Evolutionary conservation across 2,329 filamentous ascomycete genomes (phyloP).

Genomic region (Colletotrichum horii): DNA sequence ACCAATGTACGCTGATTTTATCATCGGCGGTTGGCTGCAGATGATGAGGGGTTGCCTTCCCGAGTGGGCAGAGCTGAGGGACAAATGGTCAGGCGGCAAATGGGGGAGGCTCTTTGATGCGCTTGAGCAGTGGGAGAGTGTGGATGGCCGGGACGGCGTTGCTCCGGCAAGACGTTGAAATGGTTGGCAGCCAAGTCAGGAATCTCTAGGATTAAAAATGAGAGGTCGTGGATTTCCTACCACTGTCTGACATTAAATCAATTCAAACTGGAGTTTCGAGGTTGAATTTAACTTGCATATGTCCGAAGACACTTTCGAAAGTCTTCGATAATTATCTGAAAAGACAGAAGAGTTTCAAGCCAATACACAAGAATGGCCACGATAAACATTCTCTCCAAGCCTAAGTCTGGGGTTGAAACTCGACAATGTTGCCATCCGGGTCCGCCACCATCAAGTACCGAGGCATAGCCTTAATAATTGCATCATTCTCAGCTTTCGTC

Average conservation of each 20-base stretch:
- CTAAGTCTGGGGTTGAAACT: constrained; percentile 25
- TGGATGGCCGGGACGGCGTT: not conserved
- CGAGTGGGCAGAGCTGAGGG: not conserved
- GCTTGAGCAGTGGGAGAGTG: not conserved
- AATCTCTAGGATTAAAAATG: too few species aligned
- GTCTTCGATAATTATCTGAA: too few species aligned
- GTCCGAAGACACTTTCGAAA: too few species aligned
- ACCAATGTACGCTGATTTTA: not conserved
- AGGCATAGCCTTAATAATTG: constrained; percentile 7
- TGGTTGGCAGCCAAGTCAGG: too few species aligned
- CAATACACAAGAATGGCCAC: too few species aligned
- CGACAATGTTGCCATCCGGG: constrained; percentile 30
- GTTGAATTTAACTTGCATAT: too few species aligned
- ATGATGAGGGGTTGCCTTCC: not conserved
- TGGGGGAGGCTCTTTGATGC: not conserved
- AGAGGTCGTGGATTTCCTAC: too few species aligned
- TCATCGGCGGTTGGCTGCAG: not conserved
- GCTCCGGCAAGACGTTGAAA: not conserved
- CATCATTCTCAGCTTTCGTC: not conserved
- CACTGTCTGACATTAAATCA: too few species aligned
- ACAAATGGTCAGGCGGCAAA: not conserved
- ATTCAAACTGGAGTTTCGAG: too few species aligned
- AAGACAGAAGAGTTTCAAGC: too few species aligned
- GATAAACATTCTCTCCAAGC: too few species aligned
- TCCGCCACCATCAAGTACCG: constrained; percentile 15